phyloP scores from a whole-genome alignment of 768 basidiomycete genomes.

The Pleurotus tuoliensis region DNA sequence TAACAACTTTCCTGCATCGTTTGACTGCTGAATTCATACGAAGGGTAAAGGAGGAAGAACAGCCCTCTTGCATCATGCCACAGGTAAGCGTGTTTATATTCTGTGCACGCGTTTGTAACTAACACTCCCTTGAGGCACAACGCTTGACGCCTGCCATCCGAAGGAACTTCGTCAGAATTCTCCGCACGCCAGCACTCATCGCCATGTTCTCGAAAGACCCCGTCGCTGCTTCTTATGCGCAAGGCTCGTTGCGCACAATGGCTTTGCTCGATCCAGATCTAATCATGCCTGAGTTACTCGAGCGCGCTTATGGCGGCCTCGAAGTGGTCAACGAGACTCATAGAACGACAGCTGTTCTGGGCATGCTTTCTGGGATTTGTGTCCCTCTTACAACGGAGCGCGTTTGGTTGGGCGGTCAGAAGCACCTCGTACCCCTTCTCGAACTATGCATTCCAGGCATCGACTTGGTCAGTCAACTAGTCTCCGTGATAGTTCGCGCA shows the following conservation, averaged over 20 bases:
- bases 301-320: conserved; percentile 87
- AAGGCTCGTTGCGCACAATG: conserved; percentile 73
- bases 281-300: conserved; percentile 88
- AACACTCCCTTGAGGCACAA: conserved; percentile 42
- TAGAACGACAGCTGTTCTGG: conserved; percentile 86
- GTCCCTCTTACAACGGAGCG: conserved; percentile 73
- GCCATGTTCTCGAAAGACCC: conserved; percentile 90
- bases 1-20: conserved; percentile 70
- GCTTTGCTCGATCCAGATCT: conserved; percentile 78
- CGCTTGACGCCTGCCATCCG: conserved; percentile 81
- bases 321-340: conserved; percentile 95
- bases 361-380: conserved; percentile 74
- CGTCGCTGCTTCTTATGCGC: conserved; percentile 75
- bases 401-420: conserved; percentile 83
- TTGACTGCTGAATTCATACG: conserved; percentile 74
- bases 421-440: conserved; percentile 81
- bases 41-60: conserved; percentile 77
- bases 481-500: neutral
- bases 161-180: conserved; percentile 71
- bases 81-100: conserved; percentile 34
- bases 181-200: conserved; percentile 84
- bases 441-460: conserved; percentile 91
- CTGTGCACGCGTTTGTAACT: neutral
- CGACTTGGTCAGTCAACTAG: conserved; percentile 61
- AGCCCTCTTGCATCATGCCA: conserved; percentile 75